Evolutionary conservation across 768 basidiomycete species (phyloP).

Genomic region (Amanita pseudoporphyria): DNA sequence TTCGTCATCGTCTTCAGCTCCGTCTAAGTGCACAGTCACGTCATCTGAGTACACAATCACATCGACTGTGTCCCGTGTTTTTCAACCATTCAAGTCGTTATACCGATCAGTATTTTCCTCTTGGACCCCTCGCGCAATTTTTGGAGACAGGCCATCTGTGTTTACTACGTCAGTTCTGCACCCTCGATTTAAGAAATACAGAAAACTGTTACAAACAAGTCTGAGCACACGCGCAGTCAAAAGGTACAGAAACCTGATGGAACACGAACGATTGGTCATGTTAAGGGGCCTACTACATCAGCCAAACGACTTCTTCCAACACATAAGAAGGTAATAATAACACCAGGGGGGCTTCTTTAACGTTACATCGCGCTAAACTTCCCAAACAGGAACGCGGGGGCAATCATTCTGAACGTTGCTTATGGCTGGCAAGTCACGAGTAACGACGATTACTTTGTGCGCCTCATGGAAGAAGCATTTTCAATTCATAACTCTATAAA

Average conservation of each 20-base stretch:
- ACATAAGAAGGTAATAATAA: conserved; percentile 21
- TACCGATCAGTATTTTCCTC: conserved; percentile 3
- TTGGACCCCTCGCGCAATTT: conserved; percentile 16
- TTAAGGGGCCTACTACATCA: conserved; percentile 19
- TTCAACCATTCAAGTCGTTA: conserved; percentile 16
- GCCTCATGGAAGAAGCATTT: conserved; percentile 22
- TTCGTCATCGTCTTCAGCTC: conserved; percentile 2
- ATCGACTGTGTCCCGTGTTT: not conserved
- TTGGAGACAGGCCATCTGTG: conserved; percentile 19
- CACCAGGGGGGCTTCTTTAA: conserved; percentile 2
- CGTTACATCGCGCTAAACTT: not conserved
- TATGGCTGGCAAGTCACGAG: conserved; percentile 29
- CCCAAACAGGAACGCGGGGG: conserved; percentile 23
- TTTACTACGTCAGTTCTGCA: conserved; percentile 22
- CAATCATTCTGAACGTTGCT: conserved; percentile 26
- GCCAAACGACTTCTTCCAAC: conserved; percentile 20
- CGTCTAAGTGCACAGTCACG: too few species aligned
- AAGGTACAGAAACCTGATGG: conserved; percentile 21
- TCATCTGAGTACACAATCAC: not conserved
- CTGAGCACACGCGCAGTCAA: conserved; percentile 25
- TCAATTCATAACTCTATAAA: conserved; percentile 15
- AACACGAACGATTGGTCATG: conserved; percentile 19
- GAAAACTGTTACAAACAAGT: conserved; percentile 26
- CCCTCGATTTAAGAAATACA: conserved; percentile 25
- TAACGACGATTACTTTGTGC: conserved; percentile 25